These are phyloP conservation scores for Aethionema arabicum DNA, from an alignment of 345 rosid genomes.

Conservation along the genomic window DNA sequence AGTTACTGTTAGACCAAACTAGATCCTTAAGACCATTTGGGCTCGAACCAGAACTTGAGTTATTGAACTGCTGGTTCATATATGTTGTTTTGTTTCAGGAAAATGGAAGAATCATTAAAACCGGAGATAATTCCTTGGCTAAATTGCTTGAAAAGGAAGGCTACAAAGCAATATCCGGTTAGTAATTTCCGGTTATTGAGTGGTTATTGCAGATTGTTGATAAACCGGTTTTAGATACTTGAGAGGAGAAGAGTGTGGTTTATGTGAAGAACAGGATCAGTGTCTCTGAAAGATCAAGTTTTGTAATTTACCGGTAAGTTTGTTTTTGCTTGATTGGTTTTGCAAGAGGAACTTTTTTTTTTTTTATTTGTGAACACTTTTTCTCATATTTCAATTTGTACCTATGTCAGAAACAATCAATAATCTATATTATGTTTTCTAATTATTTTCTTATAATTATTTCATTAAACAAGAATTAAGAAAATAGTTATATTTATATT, in stretches of 20 bases:
- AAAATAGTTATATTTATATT: too few relatives aligned
- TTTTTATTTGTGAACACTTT: conserved; percentile 21
- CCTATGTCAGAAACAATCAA: conserved; percentile 20
- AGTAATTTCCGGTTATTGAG: conserved; percentile 18
- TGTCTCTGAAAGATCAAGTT: background rate
- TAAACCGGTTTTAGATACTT: background rate
- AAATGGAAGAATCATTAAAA: conserved; percentile 78
- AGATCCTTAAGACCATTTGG: background rate
- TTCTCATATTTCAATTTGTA: conserved; percentile 14
- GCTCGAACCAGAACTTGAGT: background rate
- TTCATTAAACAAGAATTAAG: too few relatives aligned
- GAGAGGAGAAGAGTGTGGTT: conserved; percentile 20
- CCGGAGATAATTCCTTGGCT: conserved; percentile 78
- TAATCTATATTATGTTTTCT: background rate
- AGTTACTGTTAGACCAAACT: conserved; percentile 31
- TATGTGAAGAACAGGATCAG: conserved; percentile 14
- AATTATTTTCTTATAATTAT: too few relatives aligned
- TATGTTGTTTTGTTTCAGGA: conserved; percentile 51
- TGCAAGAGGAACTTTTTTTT: conserved; percentile 18
- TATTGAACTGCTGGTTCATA: background rate
- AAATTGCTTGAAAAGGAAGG: conserved; percentile 77
- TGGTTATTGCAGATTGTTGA: conserved; percentile 12
- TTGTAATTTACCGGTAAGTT: conserved; percentile 14
- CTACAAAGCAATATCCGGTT: conserved; percentile 63
- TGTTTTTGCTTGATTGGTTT: conserved; percentile 27